Base-by-base conservation (phyloP, 2,329 filamentous ascomycete genomes). In the Penicillium sp. region DNA sequence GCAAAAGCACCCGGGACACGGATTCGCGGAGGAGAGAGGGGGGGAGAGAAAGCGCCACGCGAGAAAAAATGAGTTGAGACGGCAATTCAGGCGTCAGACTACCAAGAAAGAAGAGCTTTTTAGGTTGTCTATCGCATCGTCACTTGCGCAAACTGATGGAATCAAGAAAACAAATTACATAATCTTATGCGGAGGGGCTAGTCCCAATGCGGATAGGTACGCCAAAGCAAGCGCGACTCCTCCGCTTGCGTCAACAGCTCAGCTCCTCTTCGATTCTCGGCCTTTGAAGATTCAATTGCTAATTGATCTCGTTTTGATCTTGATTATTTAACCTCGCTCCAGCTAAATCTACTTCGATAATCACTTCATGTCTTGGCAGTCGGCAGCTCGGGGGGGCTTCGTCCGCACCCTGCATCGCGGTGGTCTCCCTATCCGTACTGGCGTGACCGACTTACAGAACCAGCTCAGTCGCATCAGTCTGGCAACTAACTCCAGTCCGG, bases 351-450 rank as follows among this genome's bases (percentile, higher is more conserved):
- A 19, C 27, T 31, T 13, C 19, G 9, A 42, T 38, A 47, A 40
- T 31, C 7, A 25, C 21, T 40, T 48, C 29, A 77, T 77, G 75
- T 62, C 68, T 66, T 63, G 70, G 25, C 70, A 68, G 56, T 60
- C 73, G 37, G 67, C 68, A 54, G 67, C 65, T 56, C 70, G 73
- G 43, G 69, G 69, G 51, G 63, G 66, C 60, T 62, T 69, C 51
- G 65, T 74, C 51, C 72, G 67, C 46, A 67, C 64, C 52, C 61
- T 75, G 50, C 66, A 63, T 50, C 54, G 69, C 50, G 62, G 61
- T 55, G 66, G 56, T 49, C 62, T 68, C 40, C 54, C 61, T 57
- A 67, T 62, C 54, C 67, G 65, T 46, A 61, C 67, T 62, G 69
- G 67, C 55, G 63, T 70, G 42, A 66, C 65, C 31, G 56, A 62